phyloP scores from a whole-genome alignment of 1,139 yeast species.

The Candida sp. region DNA sequence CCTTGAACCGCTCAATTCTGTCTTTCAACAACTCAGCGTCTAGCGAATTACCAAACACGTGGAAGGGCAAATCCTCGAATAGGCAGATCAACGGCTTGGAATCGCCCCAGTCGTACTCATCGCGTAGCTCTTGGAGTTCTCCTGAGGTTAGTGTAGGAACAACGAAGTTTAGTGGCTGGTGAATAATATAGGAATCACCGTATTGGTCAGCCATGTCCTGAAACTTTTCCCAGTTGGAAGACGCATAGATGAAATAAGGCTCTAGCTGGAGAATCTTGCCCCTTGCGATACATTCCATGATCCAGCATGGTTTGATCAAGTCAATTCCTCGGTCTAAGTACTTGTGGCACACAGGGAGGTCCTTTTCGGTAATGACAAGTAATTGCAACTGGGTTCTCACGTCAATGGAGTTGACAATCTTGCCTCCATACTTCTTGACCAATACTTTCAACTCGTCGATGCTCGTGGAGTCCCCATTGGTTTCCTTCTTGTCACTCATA shows the following conservation, averaged over 20 bases:
- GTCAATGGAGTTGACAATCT: constrained; percentile 22
- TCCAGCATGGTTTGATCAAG: constrained; percentile 72
- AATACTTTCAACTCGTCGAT: constrained; percentile 38
- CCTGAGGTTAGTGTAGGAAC: constrained; percentile 7
- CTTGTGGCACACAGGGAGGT: constrained; percentile 48
- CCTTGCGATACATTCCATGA: constrained; percentile 62
- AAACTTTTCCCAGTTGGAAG: constrained; percentile 16
- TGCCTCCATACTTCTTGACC: constrained; percentile 58
- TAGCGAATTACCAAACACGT: constrained; percentile 19
- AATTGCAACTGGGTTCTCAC: constrained; percentile 18
- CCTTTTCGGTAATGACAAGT: constrained; percentile 51
- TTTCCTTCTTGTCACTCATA: constrained; percentile 43
- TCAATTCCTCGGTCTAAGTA: constrained; percentile 55
- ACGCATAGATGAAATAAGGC: constrained; percentile 54
- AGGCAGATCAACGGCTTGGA: constrained; percentile 22
- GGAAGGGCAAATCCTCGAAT: constrained; percentile 26
- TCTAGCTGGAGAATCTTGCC: constrained; percentile 56
- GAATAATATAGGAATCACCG: constrained; percentile 58
- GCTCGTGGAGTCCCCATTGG: constrained; percentile 29
- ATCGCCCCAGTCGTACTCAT: constrained; percentile 15
- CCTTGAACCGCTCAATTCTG: constrained; percentile 38
- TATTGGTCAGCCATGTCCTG: constrained; percentile 42
- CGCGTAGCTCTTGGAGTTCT: constrained; percentile 7
- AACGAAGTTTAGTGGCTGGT: constrained; percentile 15
- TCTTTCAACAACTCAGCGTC: constrained; percentile 15